Evolutionary conservation across 768 basidiomycete genomes (phyloP).

Genomic region (Tulasnella sp.): DNA sequence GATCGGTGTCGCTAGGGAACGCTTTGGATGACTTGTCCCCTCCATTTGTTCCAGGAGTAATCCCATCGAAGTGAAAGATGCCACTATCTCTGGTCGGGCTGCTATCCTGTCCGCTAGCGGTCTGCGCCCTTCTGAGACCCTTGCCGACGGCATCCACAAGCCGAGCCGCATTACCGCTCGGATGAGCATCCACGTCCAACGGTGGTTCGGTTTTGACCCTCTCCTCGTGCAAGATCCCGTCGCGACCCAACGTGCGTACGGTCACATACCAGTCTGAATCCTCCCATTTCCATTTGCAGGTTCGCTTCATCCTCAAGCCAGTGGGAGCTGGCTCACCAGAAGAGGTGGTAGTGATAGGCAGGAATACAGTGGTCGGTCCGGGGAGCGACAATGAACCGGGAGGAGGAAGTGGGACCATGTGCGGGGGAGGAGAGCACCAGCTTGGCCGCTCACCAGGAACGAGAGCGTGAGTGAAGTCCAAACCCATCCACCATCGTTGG

Average conservation of each 20-base stretch:
- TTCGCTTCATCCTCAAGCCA: constrained; percentile 47
- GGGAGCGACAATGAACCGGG: constrained; percentile 64
- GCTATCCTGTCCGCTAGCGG: neutral
- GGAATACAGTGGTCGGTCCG: constrained; percentile 49
- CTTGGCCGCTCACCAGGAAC: constrained; percentile 84
- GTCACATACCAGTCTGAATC: constrained; percentile 86
- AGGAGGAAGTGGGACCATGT: constrained; percentile 55
- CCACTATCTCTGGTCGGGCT: constrained; percentile 3
- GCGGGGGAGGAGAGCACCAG: constrained; percentile 51
- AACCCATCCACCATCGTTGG: constrained; percentile 95
- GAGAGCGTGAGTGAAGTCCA: constrained; percentile 92
- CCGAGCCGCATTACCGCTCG: constrained; percentile 7
- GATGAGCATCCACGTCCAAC: constrained; percentile 9
- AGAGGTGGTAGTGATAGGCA: constrained; percentile 35
- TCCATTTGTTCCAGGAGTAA: neutral
- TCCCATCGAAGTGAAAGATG: neutral
- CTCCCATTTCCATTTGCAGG: constrained; percentile 81
- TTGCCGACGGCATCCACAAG: constrained; percentile 16
- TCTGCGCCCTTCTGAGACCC: constrained; percentile 7
- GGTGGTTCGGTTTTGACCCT: constrained; percentile 14
- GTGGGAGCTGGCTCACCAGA: constrained; percentile 17
- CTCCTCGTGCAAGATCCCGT: constrained; percentile 10
- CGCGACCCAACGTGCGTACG: constrained; percentile 43
- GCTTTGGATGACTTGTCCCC: neutral
- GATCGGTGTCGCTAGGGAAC: constrained; percentile 22